Evolutionary conservation across 768 basidiomycete species (phyloP), one percentile per base, ranked within the genome.

Genomic region (Podaxis sp.): DNA sequence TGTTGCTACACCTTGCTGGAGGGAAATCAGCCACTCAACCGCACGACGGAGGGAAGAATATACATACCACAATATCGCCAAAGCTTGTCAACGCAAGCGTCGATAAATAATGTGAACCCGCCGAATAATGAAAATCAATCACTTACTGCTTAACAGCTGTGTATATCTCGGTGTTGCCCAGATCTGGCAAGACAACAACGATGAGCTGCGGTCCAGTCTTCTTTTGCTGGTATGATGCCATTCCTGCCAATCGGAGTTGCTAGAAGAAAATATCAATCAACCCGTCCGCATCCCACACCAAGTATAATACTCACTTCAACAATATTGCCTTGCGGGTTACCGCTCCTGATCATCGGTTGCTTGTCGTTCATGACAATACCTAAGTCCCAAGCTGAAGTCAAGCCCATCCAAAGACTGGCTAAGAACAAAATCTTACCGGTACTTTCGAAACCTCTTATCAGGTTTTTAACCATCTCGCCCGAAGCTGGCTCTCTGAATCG

Each of bases 1-100:
- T 0, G 91, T 92, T 0, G 90, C 86, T 2, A 93, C 87, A 36
- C 91, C 91, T 63, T 81, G 76, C 85, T 89, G 67, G 18, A 59
- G 40, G 25, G n/a, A 23, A 25, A 46, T 50, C 16, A 55, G 14
- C 13, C 16, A 36, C 4, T 14, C 35, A 13, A 40, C 1, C 7
- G n/a, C 16, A 18, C 16, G 4, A 28, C 13, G 23, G 14, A 32
- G 3, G 54, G 4, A 1, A 13, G 27, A 51, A 47, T 35, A 23
- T 14, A 66, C 70, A 16, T 35, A 76, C 74, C 3, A 53, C 66
- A 2, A 72, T 63, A 62, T 92, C 90, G 2, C 90, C 90, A 44
- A 90, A 90, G 66, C 90, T 91, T 32, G 32, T 32, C 55, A 2
- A 37, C 18, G 32, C 32, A 40, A 13, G n/a, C 42, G 18, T 7